Evolutionary conservation across 1,284 basidiomycete species (phyloP), one percentile per base, ranked within the genome.

Genomic region (Irpex sp.): DNA sequence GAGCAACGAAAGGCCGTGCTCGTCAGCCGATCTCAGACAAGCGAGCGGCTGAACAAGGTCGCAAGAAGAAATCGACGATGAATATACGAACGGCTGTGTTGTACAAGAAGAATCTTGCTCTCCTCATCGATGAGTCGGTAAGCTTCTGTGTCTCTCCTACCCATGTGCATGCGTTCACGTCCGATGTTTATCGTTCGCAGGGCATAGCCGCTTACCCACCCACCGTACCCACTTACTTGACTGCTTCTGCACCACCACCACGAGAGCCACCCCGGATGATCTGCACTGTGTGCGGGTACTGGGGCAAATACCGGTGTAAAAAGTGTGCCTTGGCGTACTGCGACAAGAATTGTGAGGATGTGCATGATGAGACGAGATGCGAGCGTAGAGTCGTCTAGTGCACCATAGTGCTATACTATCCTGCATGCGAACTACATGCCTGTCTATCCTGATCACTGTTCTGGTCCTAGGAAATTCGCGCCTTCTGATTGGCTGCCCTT

Each of bases 51-150:
- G 70, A 73, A 60, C 78, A 80, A 8, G 80, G 81, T 58, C 83
- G 78, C 71, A 88, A 86, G 79, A 92, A 90, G 77, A 92, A 91
- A 72, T 87, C 89, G n/a, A 89, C 84, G 17, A 89, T 89, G 85
- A 88, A 85, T 69, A 85, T 94, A 58, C 82, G 92, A 63, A 85
- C 86, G 48, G 90, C 92, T 26, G 78, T 94, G 19, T 76, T 94
- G 55, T 94, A 94, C 75, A 86, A 88, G 67, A 93, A 93, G 75
- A 91, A 84, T 65, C 79, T 93, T 11, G 77, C 82, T 2, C 82
- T 85, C 11, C 78, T 93, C 60, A 77, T 93, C 34, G 89, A 92
- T n/a, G 91, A 93, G 77, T 89, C 89, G 60, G 92, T 92, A 69
- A 65, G 90, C 66, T 48, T 51, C 54, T n/a, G 26, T 2, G 11